phyloP scores from a whole-genome alignment of 148 eudicot species.

The Salicornia ramosissima region DNA sequence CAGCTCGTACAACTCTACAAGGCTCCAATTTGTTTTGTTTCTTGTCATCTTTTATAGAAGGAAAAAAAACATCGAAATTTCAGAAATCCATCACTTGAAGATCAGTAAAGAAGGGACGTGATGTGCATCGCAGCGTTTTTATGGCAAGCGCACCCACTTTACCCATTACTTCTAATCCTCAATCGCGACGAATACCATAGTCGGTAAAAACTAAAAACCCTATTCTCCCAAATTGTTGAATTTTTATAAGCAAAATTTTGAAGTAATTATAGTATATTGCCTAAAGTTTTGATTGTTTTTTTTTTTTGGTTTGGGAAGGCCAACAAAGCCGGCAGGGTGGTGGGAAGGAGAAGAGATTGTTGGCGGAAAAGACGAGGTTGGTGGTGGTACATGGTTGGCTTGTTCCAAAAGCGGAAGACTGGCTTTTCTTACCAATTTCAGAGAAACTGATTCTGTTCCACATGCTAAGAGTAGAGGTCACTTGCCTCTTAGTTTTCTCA shows the following conservation, averaged over 20 bases:
- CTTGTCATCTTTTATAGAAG: too few relatives aligned
- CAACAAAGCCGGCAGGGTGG: slow-evolving; percentile 65
- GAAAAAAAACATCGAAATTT: too few relatives aligned
- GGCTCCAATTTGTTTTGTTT: too few relatives aligned
- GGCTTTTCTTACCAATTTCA: slow-evolving; percentile 76
- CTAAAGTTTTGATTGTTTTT: not conserved
- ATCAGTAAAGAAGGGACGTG: too few relatives aligned
- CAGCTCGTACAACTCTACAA: too few relatives aligned
- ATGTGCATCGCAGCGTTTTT: slow-evolving; percentile 80
- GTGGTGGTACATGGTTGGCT: slow-evolving; percentile 88
- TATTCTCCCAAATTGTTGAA: not conserved
- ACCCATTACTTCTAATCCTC: slow-evolving; percentile 68
- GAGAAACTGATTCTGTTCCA: slow-evolving; percentile 39
- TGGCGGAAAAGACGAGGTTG: slow-evolving; percentile 77
- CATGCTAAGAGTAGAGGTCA: slow-evolving; percentile 60
- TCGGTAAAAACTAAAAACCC: slow-evolving; percentile 33
- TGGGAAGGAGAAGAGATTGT: slow-evolving; percentile 76
- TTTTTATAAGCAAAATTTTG: not conserved
- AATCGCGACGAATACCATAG: slow-evolving; percentile 75
- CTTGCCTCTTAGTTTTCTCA: slow-evolving; percentile 70
- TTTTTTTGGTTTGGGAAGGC: slow-evolving; percentile 38
- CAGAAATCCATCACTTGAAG: too few relatives aligned
- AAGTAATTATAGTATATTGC: not conserved
- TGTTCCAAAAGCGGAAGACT: slow-evolving; percentile 55
- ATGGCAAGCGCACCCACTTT: slow-evolving; percentile 78